Base-by-base conservation (phyloP, 768 basidiomycete genomes). In the Lactarius quietus region DNA sequence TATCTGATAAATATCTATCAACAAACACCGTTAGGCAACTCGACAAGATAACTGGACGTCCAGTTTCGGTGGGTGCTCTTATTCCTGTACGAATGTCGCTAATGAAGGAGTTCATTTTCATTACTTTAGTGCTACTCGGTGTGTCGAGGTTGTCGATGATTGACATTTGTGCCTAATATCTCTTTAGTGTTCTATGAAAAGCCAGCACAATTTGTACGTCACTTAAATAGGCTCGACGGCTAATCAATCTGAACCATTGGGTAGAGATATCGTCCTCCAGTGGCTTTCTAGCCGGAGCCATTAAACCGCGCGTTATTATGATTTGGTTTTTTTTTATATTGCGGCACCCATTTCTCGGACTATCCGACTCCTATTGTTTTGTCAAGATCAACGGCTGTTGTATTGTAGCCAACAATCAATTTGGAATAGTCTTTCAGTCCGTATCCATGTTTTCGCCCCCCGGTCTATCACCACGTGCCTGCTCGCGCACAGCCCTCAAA, bases 131-230 rank as follows among this genome's bases (percentile, higher is more conserved):
- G 90, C 70, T 93, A 92, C 73, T 92, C 90, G 68, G 90, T 92
- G 76, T 6, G 60, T 62, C 10, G 28, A 33, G 28, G 28, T 33
- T 43, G 55, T 52, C 36, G 15, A 41, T 3, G 1, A 18, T 63
- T 51, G 41, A 14, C 41, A 17, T 17, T n/a, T 39, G 39, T 23
- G n/a, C 63, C 51, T 5, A 36, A 39, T 36, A 55, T 12, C 17
- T 15, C 31, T 56, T 1, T 70, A 97, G 95, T 96, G 94, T 74
- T 97, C 93, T 3, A 95, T 96, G 89, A 95, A 95, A 76, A 95
- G 88, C 72, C 90, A 92, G 75, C 93, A 97, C 75, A 97, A 97
- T 73, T 78, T 97, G 89, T 91, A 70, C 62, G 90, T 74, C 41
- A 29, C 28, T 38, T 31, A 31, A 23, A 1, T 23, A 2, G 15